Conservation (phyloP, 2,329 filamentous ascomycete genomes). For the Samsoniella hepiali region DNA sequence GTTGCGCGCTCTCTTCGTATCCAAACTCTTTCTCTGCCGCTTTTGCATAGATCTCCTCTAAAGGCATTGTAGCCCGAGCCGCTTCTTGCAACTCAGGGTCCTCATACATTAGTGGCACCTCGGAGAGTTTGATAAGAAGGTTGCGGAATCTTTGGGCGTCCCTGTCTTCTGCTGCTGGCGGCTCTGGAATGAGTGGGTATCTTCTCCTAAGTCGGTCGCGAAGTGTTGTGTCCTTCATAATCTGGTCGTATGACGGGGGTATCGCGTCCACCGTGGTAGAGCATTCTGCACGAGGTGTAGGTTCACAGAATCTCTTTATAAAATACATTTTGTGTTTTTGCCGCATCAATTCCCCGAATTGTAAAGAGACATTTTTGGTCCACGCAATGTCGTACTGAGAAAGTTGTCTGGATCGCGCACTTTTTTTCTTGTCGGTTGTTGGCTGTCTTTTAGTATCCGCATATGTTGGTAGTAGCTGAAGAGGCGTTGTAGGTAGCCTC, state of each 20-base stretch:
- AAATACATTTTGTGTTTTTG: neutral
- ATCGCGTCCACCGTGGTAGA: neutral
- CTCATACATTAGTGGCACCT: constrained; percentile 58
- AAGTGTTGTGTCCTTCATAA: neutral
- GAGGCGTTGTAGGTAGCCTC: neutral
- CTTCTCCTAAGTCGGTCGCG: constrained; percentile 37
- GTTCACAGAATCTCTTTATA: neutral
- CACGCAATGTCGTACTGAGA: neutral
- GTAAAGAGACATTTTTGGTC: neutral
- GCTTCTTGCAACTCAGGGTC: constrained; percentile 93
- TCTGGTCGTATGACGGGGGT: neutral
- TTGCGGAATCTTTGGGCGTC: constrained; percentile 73
- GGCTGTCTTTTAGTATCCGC: neutral
- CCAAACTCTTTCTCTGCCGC: constrained; percentile 92
- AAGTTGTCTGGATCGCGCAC: neutral
- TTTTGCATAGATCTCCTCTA: constrained; percentile 88
- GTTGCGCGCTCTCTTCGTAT: constrained; percentile 55
- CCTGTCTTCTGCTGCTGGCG: constrained; percentile 63
- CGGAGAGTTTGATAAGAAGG: constrained; percentile 75
- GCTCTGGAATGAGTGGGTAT: constrained; percentile 60
- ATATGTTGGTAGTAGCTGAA: neutral
- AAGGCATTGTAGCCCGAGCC: constrained; percentile 77
- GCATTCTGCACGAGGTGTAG: no score
- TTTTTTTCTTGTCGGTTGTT: neutral
- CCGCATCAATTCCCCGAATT: neutral